phyloP scores from a whole-genome alignment of 352 stramenopile genomes.

The Pythium apleroticum region DNA sequence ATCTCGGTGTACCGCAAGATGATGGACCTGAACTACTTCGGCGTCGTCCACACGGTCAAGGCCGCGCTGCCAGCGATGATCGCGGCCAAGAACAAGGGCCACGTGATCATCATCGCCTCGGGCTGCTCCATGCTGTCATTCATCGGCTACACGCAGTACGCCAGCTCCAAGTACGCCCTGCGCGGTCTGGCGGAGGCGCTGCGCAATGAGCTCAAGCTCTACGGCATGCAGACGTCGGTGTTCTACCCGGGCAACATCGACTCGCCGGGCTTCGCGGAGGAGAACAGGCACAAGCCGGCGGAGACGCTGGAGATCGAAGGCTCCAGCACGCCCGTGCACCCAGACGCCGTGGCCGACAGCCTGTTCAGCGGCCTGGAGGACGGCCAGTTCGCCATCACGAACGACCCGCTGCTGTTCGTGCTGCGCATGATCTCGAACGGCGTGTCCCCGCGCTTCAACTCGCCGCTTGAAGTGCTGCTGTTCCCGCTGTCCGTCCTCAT shows the following conservation, averaged over 20 bases:
- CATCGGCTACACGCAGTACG: constrained; percentile 84
- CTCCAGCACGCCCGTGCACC: constrained; percentile 42
- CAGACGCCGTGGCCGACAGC: constrained; percentile 63
- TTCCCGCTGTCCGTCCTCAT: constrained; percentile 63
- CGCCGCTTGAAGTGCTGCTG: constrained; percentile 65
- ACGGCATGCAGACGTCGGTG: constrained; percentile 68
- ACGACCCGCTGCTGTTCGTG: constrained; percentile 75
- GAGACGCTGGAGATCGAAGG: constrained; percentile 81
- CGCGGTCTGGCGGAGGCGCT: constrained; percentile 76
- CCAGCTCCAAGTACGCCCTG: constrained; percentile 79
- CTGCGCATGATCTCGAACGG: constrained; percentile 74
- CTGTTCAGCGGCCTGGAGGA: constrained; percentile 64
- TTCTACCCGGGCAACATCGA: constrained; percentile 87
- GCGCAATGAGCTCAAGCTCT: constrained; percentile 76
- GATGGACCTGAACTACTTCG: constrained; percentile 90
- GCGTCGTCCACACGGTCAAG: constrained; percentile 75
- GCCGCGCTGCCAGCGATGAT: constrained; percentile 81
- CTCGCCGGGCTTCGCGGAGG: constrained; percentile 67
- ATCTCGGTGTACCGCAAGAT: constrained; percentile 70
- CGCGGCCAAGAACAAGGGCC: constrained; percentile 47
- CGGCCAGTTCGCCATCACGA: constrained; percentile 80
- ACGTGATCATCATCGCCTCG: constrained; percentile 75
- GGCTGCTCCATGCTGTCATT: constrained; percentile 71
- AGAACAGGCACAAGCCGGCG: constrained; percentile 72
- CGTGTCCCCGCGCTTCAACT: constrained; percentile 70